phyloP scores from a whole-genome alignment of 169 alveolate genomes.

The Eimeria maxima region DNA sequence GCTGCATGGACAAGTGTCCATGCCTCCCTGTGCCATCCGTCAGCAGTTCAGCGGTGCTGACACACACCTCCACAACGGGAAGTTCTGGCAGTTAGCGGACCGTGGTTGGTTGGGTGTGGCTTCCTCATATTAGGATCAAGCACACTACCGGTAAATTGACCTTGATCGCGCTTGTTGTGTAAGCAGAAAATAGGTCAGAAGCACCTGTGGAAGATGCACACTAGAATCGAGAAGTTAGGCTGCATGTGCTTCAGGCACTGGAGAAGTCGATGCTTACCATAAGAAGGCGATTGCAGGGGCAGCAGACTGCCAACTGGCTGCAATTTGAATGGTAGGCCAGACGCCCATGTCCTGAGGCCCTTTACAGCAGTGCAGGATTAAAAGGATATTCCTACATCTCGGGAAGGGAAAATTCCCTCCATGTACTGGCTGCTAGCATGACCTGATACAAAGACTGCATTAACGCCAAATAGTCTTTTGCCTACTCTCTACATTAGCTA shows the following conservation, averaged over 20 bases:
- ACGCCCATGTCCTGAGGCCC: background rate
- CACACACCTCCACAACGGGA: background rate
- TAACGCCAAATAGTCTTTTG: background rate
- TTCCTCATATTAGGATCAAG: background rate
- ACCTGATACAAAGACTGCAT: background rate
- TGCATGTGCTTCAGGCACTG: background rate
- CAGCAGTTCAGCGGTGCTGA: background rate
- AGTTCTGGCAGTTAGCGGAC: background rate
- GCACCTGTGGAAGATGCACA: background rate
- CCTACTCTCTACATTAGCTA: background rate
- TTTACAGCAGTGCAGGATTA: background rate
- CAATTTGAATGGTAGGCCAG: background rate
- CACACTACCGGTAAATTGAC: too few species aligned
- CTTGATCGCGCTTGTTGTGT: background rate
- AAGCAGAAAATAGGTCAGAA: background rate
- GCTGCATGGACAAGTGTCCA: background rate
- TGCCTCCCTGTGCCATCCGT: background rate
- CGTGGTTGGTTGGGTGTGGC: background rate
- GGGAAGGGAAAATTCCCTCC: too few species aligned
- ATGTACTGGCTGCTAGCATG: background rate
- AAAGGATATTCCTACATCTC: background rate
- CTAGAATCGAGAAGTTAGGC: background rate
- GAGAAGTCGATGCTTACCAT: background rate
- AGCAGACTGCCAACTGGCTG: background rate
- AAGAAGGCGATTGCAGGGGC: background rate